Evolutionary conservation across 495 filamentous ascomycete genomes (phyloP), one percentile per base, ranked within the genome.

Genomic region (Astrothelium macrocarpum): DNA sequence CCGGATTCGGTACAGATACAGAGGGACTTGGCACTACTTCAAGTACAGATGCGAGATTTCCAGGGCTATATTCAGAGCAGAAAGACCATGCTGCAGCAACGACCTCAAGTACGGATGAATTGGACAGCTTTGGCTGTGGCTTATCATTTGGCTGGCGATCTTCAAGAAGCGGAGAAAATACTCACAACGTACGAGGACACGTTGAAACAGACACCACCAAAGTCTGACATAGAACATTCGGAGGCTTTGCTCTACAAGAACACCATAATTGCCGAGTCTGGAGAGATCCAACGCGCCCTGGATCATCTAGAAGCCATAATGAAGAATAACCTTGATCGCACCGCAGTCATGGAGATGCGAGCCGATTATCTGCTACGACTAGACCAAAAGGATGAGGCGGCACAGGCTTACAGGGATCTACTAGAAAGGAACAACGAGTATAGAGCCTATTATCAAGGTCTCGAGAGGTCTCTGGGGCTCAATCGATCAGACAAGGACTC

Each of bases 201-300:
- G 1, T 68, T 99, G 65, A 94, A 92, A 76, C 78, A 79, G 12
- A 78, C 85, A 1, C 88, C 91, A 14, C 81, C 85, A 7, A 86
- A 87, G 68, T 79, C 82, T 20, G 94, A 99, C 74, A 82, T 87
- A 73, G 94, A 99, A 72, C 90, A 99, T 73, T 91, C 90, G n/a
- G 94, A 99, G 75, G 93, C 94, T 25, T 80, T 88, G 16, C 79
- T 99, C 73, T 99, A 99, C 78, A 97, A 95, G 77, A 99, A 97
- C 73, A 81, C 82, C 23, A 87, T 99, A 65, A 96, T 99, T 72
- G 91, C 90, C 32, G 95, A 97, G 73, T 78, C 79, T 31, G 90
- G 91, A 12, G 85, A 97, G 53, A 78, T 82, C 20, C 82, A 90
- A 69, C 80, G 85, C 68, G 94, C 94, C 20, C 73, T 99, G 73